These are phyloP conservation scores for Paspalum notatum DNA, from an alignment of 176 grass and related monocot species.

Conservation along the genomic window DNA sequence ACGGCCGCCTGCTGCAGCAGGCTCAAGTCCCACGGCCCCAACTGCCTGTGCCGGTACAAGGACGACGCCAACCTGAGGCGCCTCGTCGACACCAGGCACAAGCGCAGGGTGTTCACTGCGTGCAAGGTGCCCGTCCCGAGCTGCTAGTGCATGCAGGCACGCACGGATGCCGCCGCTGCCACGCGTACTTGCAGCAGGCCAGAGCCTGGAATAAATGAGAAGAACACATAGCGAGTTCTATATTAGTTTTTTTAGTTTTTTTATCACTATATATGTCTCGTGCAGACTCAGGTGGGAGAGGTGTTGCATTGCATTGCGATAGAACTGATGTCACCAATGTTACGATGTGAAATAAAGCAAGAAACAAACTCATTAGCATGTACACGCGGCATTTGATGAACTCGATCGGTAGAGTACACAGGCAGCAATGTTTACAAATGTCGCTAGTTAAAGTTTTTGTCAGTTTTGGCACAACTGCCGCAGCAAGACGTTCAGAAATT, in stretches of 20 bases:
- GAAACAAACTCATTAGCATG: too few species aligned
- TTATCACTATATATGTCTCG: background rate
- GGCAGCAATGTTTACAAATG: too few species aligned
- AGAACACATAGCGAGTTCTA: background rate
- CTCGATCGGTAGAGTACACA: too few species aligned
- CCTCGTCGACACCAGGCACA: slow-evolving; percentile 66
- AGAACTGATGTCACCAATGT: background rate
- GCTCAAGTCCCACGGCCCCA: slow-evolving; percentile 60
- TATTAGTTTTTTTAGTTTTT: background rate
- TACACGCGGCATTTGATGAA: too few species aligned
- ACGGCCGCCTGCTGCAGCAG: slow-evolving; percentile 51
- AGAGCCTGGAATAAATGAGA: background rate
- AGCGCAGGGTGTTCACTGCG: slow-evolving; percentile 55
- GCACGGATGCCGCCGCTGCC: too few species aligned
- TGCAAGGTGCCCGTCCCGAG: slow-evolving; percentile 53
- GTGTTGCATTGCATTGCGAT: background rate
- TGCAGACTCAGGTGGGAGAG: background rate
- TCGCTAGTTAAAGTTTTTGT: too few species aligned
- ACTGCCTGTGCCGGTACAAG: slow-evolving; percentile 80
- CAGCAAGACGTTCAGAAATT: background rate
- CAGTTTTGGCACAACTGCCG: too few species aligned
- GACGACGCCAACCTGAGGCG: slow-evolving; percentile 63
- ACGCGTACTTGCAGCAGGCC: background rate
- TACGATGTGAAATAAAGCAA: background rate
- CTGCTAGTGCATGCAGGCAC: slow-evolving; percentile 1